A percentile compares a stretch with the other conserved stretches of the same genome.
Conservation (phyloP, 169 alveolate species). For the Babesia caballi region DNA sequence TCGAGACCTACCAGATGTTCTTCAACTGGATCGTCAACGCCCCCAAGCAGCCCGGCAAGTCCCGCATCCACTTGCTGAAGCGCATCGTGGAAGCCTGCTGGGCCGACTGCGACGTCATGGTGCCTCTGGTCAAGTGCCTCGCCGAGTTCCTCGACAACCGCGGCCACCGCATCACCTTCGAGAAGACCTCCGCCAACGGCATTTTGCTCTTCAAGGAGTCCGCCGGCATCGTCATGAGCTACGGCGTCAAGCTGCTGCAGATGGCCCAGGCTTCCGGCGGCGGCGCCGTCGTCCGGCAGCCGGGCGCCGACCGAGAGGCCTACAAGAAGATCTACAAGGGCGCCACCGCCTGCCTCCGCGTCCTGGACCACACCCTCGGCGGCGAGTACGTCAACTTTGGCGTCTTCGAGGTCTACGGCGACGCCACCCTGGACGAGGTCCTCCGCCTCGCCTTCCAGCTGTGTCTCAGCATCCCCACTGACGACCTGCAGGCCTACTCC, state of each 20-base stretch:
- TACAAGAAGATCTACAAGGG: conserved; percentile 90
- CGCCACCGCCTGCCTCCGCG: conserved; percentile 82
- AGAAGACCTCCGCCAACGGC: conserved; percentile 90
- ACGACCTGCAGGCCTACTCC: conserved; percentile 79
- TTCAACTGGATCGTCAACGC: conserved; percentile 87
- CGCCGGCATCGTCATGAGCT: conserved; percentile 77
- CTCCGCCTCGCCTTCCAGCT: conserved; percentile 84
- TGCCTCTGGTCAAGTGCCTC: conserved; percentile 88
- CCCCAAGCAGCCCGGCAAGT: conserved; percentile 79
- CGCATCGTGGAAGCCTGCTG: conserved; percentile 86
- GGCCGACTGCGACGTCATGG: conserved; percentile 86
- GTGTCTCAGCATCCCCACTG: conserved; percentile 86
- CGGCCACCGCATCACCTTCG: conserved; percentile 88
- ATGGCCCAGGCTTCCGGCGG: neutral
- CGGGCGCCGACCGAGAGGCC: conserved; percentile 57
- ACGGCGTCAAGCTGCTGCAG: conserved; percentile 66
- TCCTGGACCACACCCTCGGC: conserved; percentile 86
- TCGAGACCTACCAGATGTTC: conserved; percentile 83
- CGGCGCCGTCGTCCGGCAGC: neutral
- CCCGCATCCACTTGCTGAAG: conserved; percentile 78
- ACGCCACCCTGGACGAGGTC: conserved; percentile 85
- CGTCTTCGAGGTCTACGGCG: conserved; percentile 89
- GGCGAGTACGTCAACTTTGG: conserved; percentile 91
- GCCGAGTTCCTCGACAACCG: conserved; percentile 81
- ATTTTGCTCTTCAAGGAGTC: conserved; percentile 86